Evolutionary conservation across 768 basidiomycete genomes (phyloP).

Genomic region (Panaeolus papilionaceus): DNA sequence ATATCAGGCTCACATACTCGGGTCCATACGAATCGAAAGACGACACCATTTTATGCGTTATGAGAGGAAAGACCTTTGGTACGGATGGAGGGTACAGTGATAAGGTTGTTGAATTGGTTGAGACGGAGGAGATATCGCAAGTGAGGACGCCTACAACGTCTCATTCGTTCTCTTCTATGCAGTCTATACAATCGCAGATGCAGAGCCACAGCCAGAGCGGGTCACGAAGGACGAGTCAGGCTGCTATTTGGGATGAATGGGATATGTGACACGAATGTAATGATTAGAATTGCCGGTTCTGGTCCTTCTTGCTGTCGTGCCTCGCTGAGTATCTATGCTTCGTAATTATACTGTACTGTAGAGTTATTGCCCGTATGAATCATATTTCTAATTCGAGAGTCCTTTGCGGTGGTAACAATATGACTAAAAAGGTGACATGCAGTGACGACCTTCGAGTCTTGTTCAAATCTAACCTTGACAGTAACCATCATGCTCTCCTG

Average conservation of each 20-base stretch:
- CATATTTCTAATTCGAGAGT: background rate
- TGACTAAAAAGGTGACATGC: background rate
- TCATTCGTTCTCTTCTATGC: background rate
- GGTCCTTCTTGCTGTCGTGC: no score
- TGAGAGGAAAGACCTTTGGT: conserved; percentile 60
- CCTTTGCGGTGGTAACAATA: background rate
- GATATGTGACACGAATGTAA: conserved; percentile 52
- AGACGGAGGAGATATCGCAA: conserved; percentile 65
- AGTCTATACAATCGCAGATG: background rate
- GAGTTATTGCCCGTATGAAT: background rate
- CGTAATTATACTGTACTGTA: background rate
- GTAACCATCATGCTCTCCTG: background rate
- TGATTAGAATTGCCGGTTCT: background rate
- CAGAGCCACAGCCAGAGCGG: background rate
- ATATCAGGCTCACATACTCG: conserved; percentile 69
- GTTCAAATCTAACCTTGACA: background rate
- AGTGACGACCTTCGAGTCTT: background rate
- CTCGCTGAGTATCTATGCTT: background rate
- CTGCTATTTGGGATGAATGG: conserved; percentile 75
- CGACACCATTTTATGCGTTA: conserved; percentile 64
- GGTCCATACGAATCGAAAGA: conserved; percentile 42
- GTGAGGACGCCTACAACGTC: conserved; percentile 31
- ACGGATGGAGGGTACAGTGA: conserved; percentile 65
- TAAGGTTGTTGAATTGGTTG: conserved; percentile 69
- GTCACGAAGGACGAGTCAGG: background rate